Conservation (phyloP, 352 stramenopile species). For the Lagenidium giganteum region DNA sequence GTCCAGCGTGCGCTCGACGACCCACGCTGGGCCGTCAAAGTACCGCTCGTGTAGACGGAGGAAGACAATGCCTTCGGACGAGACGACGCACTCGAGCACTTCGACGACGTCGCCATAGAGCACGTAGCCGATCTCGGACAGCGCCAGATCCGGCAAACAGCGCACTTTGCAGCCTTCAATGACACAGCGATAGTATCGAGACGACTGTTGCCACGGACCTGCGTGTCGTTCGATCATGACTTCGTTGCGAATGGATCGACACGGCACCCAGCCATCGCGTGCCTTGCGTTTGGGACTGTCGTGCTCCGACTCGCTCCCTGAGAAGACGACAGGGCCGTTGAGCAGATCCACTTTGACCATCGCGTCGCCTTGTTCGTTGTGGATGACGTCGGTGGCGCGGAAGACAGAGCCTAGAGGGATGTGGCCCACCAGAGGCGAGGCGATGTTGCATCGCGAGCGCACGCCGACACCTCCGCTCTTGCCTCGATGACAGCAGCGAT, state of each 20-base stretch:
- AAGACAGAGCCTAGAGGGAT: constrained; percentile 68
- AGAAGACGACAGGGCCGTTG: constrained; percentile 13
- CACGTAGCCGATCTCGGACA: constrained; percentile 68
- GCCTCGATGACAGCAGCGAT: constrained; percentile 63
- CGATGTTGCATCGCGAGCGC: constrained; percentile 62
- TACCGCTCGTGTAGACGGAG: constrained; percentile 53
- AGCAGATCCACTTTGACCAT: constrained; percentile 69
- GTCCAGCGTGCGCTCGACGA: constrained; percentile 69
- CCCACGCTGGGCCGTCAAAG: constrained; percentile 65
- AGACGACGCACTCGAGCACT: constrained; percentile 42
- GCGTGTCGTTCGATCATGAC: constrained; percentile 52
- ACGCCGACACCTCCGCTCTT: constrained; percentile 63
- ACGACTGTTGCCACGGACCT: constrained; percentile 25
- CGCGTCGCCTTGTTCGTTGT: constrained; percentile 67
- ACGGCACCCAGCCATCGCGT: constrained; percentile 56
- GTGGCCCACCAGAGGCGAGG: constrained; percentile 50
- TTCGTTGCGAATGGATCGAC: constrained; percentile 71
- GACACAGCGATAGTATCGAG: constrained; percentile 52
- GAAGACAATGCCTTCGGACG: constrained; percentile 53
- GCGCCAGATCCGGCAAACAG: constrained; percentile 32
- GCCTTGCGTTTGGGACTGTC: constrained; percentile 4
- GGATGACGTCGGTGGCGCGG: constrained; percentile 41
- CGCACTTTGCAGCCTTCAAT: constrained; percentile 77
- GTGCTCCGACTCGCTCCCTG: constrained; percentile 4
- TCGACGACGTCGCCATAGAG: constrained; percentile 74